Evolutionary conservation across 2,329 filamentous ascomycete genomes (phyloP), one percentile per base, ranked within the genome.

Genomic region (Cladorrhinum sp.): DNA sequence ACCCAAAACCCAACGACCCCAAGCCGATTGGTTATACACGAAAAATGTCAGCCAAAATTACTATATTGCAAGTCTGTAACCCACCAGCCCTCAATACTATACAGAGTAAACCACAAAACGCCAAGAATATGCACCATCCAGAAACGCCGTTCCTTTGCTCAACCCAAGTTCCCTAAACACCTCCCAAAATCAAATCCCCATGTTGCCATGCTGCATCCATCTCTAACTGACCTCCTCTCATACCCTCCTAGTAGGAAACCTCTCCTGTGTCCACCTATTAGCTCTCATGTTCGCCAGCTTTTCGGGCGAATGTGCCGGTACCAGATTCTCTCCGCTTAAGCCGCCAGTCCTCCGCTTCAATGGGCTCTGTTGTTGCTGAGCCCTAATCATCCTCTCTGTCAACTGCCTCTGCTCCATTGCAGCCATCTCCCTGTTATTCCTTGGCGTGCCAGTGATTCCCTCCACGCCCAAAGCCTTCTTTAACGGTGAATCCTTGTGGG

Each of bases 401-500:
- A 73, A 60, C 65, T 75, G 64, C 18, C 75, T 71, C 71, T 85
- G 82, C 70, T 86, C 84, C 18, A 80, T 72, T 3, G 80, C 81
- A 1, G 85, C 85, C 81, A 87, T 84, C 68, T 87, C 84, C 45
- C 81, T 78, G 3, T 83, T 85, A 67, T 86, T 87, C 49, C 81
- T 78, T 1, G 85, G 85, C 38, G 82, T 82, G 66, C 69, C 74
- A 66, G 79, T 77, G 49, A 85, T 78, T 59, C 90, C 74, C 74
- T 85, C 74, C 77, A 91, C 67, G 79, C 85, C 85, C 13, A 78
- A 78, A 1, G 90, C 82, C 72, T 96, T 96, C 68, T 92, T 89
- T 12, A 98, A 74, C 0, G 93, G 93, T 10, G 91, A 96, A 45
- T 88, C 89, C 5, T 87, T 86, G 72, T 96, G 91, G 5, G 83